Conservation (phyloP, 108 stramenopile genomes). For the Cyclotella cryptica region DNA sequence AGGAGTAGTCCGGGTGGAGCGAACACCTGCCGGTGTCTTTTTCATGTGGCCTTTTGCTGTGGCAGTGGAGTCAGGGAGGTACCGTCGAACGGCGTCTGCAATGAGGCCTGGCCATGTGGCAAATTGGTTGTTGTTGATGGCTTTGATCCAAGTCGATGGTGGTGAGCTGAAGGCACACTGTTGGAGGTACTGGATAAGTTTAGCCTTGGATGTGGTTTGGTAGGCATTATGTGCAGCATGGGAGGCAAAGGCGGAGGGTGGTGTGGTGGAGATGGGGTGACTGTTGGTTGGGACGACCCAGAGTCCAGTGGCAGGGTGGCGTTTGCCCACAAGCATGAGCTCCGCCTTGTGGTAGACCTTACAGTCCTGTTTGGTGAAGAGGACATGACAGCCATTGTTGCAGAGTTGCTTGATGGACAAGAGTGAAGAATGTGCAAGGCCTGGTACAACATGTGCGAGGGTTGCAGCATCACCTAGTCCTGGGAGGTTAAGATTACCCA, state of each 20-base stretch:
- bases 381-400: constrained; percentile 24
- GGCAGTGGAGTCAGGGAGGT: constrained; percentile 3
- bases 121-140: constrained; percentile 22
- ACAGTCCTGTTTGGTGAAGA: constrained; percentile 16
- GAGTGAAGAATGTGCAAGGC: constrained; percentile 26
- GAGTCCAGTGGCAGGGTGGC: constrained; percentile 17
- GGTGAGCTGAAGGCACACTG: constrained; percentile 26
- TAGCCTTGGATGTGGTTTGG: constrained; percentile 3
- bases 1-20: not conserved
- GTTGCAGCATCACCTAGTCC: constrained; percentile 1
- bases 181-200: constrained; percentile 27
- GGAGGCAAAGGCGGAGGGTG: not conserved
- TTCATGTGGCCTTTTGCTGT: constrained; percentile 28
- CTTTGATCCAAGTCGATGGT: constrained; percentile 17
- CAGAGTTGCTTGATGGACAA: constrained; percentile 24
- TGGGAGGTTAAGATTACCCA: constrained; percentile 24
- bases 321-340: constrained; percentile 12
- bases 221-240: constrained; percentile 8
- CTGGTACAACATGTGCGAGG: constrained; percentile 30
- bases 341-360: constrained; percentile 9
- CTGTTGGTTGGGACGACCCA: constrained; percentile 24
- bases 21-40: not conserved
- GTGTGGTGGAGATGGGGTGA: too few relatives aligned
- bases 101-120: constrained; percentile 11
- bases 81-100: not conserved